These are phyloP conservation scores for Apiospora sp. DNA, from an alignment of 2,329 filamentous ascomycete genomes.

Conservation along the genomic window DNA sequence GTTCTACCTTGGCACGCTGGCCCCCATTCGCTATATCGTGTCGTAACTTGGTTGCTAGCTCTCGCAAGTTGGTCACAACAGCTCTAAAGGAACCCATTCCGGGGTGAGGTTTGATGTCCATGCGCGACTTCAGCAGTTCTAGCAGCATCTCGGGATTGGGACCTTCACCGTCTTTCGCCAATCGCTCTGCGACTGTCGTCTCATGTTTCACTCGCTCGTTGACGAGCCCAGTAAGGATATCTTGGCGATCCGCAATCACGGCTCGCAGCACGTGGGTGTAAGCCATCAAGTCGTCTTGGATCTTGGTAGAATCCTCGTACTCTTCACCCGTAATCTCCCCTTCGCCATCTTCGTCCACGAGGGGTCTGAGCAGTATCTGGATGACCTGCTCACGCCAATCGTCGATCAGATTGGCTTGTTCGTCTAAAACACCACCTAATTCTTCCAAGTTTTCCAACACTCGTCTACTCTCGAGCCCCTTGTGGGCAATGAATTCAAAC, in stretches of 20 bases:
- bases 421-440: conserved; percentile 72
- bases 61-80: conserved; percentile 74
- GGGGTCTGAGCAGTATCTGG: conserved; percentile 73
- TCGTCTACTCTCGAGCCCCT: conserved; percentile 76
- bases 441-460: conserved; percentile 71
- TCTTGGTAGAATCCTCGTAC: conserved; percentile 84
- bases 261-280: conserved; percentile 83
- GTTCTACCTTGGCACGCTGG: conserved; percentile 67
- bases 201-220: conserved; percentile 81
- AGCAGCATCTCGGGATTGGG: conserved; percentile 72
- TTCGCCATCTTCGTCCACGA: conserved; percentile 83
- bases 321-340: conserved; percentile 86
- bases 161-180: conserved; percentile 70
- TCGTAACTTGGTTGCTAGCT: conserved; percentile 66
- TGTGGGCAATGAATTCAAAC: conserved; percentile 58
- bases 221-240: conserved; percentile 77
- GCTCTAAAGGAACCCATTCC: conserved; percentile 72
- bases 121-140: conserved; percentile 58
- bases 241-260: conserved; percentile 79
- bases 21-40: conserved; percentile 63
- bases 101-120: conserved; percentile 55
- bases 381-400: conserved; percentile 79
- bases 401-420: conserved; percentile 74
- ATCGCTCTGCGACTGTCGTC: conserved; percentile 64
- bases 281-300: conserved; percentile 88